Evolutionary conservation across 768 basidiomycete species (phyloP).

Genomic region (Lyophyllum atratum): DNA sequence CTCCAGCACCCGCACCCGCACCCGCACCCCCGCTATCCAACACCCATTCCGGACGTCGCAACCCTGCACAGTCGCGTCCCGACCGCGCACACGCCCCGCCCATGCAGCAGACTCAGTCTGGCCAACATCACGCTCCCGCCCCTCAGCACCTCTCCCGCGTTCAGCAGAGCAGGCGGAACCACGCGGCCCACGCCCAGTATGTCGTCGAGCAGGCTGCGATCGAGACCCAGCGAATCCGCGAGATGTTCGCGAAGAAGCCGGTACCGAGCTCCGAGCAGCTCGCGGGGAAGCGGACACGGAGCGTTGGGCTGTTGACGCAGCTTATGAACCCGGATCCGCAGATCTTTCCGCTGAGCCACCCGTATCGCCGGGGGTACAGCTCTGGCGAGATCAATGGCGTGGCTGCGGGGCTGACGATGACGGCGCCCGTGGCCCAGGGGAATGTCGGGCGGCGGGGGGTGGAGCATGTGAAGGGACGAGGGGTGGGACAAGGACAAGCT

Average conservation of each 20-base stretch:
- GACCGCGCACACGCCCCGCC: conserved; percentile 2
- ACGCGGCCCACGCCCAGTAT: conserved; percentile 29
- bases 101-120: conserved; percentile 19
- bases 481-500: not conserved
- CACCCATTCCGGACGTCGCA: not conserved
- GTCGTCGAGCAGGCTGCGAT: conserved; percentile 50
- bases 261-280: conserved; percentile 62
- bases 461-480: not conserved
- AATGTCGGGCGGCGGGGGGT: not conserved
- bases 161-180: conserved; percentile 22
- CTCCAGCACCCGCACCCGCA: not conserved
- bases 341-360: conserved; percentile 59
- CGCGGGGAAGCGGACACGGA: conserved; percentile 34
- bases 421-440: not conserved
- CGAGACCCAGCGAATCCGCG: conserved; percentile 64
- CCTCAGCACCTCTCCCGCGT: conserved; percentile 19
- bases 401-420: conserved; percentile 14
- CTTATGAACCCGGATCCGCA: conserved; percentile 73
- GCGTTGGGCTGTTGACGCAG: conserved; percentile 61
- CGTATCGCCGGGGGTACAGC: conserved; percentile 54
- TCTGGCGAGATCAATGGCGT: conserved; percentile 45
- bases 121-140: conserved; percentile 28
- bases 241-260: conserved; percentile 75
- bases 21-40: not conserved
- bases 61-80: conserved; percentile 9